Evolutionary conservation across 2,329 filamentous ascomycete species (phyloP).

Genomic region (Aspergillus sp.): DNA sequence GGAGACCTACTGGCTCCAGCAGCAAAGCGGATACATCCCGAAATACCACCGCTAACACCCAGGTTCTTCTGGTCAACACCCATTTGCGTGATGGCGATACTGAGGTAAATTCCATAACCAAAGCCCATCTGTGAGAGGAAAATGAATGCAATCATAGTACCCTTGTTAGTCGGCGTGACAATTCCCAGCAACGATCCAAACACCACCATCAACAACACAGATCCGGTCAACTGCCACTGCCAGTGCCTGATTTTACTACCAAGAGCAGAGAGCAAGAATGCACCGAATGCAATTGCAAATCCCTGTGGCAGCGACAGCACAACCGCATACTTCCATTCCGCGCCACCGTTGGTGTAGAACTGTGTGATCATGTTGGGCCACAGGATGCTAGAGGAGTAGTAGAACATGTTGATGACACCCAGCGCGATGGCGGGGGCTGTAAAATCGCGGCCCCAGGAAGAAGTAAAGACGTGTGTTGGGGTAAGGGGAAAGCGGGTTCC

Average conservation of each 20-base stretch:
- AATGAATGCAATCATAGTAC: slow-evolving; percentile 42
- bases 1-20: slow-evolving; percentile 21
- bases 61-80: slow-evolving; percentile 46
- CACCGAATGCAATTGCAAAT: slow-evolving; percentile 40
- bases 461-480: slow-evolving; percentile 41
- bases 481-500: slow-evolving; percentile 36
- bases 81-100: slow-evolving; percentile 45
- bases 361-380: slow-evolving; percentile 45
- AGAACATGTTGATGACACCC: slow-evolving; percentile 47
- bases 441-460: slow-evolving; percentile 41
- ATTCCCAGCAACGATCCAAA: slow-evolving; percentile 42
- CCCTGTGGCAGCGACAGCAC: slow-evolving; percentile 41
- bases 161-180: slow-evolving; percentile 39
- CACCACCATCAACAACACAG: slow-evolving; percentile 42
- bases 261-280: slow-evolving; percentile 35
- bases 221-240: slow-evolving; percentile 42
- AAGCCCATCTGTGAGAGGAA: slow-evolving; percentile 42
- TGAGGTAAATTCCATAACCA: slow-evolving; percentile 44
- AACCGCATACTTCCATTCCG: slow-evolving; percentile 28
- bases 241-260: slow-evolving; percentile 41
- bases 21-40: slow-evolving; percentile 37
- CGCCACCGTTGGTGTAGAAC: slow-evolving; percentile 35
- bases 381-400: slow-evolving; percentile 43
- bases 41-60: slow-evolving; percentile 39
- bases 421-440: slow-evolving; percentile 42